Evolutionary conservation across 1,284 basidiomycete species (phyloP).

Genomic region (Meripilus lineatus): DNA sequence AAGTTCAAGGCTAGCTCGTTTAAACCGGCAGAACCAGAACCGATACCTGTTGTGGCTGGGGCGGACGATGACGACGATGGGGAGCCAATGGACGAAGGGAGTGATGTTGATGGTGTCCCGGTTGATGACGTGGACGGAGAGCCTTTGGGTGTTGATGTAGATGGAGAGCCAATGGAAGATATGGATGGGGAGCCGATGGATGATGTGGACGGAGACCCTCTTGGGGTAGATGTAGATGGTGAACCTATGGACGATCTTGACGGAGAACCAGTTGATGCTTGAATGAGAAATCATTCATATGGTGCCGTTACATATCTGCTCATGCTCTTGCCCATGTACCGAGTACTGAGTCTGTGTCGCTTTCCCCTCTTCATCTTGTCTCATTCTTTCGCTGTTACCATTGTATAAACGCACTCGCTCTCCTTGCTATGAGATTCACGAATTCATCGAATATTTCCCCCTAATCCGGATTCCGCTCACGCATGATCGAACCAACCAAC

Average conservation of each 20-base stretch:
- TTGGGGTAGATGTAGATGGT: constrained; percentile 36
- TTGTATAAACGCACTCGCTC: too few species aligned
- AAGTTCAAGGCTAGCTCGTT: constrained; percentile 80
- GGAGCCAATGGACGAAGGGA: constrained; percentile 41
- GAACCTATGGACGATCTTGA: constrained; percentile 33
- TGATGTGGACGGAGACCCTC: constrained; percentile 36
- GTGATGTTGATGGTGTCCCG: constrained; percentile 37
- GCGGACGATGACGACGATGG: constrained; percentile 42
- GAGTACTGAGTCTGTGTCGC: too few species aligned
- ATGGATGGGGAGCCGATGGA: constrained; percentile 42
- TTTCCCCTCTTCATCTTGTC: too few species aligned
- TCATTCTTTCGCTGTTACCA: too few species aligned
- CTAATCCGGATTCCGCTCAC: too few species aligned
- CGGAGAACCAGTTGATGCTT: constrained; percentile 31
- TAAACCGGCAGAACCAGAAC: constrained; percentile 51
- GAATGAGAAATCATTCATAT: too few species aligned
- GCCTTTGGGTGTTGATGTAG: constrained; percentile 31
- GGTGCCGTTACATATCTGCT: too few species aligned
- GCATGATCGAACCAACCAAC: too few species aligned
- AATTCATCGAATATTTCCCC: too few species aligned
- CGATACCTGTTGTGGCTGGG: constrained; percentile 23
- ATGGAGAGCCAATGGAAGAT: constrained; percentile 38
- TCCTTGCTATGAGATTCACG: too few species aligned
- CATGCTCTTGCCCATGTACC: too few species aligned
- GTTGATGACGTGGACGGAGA: constrained; percentile 32